These are phyloP conservation scores for Cinnamomum chago DNA, from an alignment of 164 flowering plant species.

Conservation along the genomic window DNA sequence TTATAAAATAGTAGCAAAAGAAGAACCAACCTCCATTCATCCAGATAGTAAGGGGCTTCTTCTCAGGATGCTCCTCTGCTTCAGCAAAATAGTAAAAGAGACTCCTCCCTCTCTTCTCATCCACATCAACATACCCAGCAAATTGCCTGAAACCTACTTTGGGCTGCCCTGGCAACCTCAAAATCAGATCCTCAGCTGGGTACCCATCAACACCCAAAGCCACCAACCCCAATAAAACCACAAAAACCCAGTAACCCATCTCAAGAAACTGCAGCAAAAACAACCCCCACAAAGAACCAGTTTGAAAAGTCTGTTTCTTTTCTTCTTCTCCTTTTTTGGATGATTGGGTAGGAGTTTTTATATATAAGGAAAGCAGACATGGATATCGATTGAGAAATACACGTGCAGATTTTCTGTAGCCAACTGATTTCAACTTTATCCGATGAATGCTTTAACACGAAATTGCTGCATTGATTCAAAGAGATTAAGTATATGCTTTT, in stretches of 20 bases:
- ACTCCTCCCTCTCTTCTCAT: constrained; percentile 74
- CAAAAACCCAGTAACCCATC: constrained; percentile 20
- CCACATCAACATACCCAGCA: constrained; percentile 85
- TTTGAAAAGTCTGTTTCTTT: constrained; percentile 2
- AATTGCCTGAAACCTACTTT: constrained; percentile 73
- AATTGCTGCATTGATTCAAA: background rate
- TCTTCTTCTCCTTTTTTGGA: background rate
- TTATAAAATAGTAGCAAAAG: background rate
- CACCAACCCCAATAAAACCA: constrained; percentile 20
- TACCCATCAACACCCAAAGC: constrained; percentile 36
- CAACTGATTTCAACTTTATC: too few species aligned
- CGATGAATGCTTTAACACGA: background rate
- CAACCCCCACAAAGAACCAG: background rate
- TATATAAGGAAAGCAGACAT: background rate
- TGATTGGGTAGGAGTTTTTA: background rate
- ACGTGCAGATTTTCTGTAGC: background rate
- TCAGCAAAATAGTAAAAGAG: constrained; percentile 92
- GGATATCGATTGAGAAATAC: background rate
- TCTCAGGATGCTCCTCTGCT: constrained; percentile 56
- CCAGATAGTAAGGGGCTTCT: constrained; percentile 83
- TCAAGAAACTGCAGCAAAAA: constrained; percentile 1
- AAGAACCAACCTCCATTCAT: constrained; percentile 79
- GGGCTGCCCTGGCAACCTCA: constrained; percentile 81
- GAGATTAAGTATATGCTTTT: background rate
- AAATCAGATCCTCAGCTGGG: constrained; percentile 75